Base-by-base conservation (phyloP, 2,329 filamentous ascomycete species). In the Calonectria montana region DNA sequence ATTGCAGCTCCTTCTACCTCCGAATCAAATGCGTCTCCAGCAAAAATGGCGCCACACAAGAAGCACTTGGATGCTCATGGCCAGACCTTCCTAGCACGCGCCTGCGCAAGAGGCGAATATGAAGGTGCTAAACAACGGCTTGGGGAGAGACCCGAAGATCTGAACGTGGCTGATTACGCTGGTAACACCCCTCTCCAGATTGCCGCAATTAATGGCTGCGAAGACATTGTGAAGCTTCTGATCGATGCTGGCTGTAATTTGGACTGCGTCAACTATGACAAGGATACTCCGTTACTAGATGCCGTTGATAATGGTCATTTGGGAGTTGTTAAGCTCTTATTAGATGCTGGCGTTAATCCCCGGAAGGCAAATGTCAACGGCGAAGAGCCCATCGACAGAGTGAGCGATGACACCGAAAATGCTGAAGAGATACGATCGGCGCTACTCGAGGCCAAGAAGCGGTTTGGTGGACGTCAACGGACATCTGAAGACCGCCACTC, bases 161-260 rank as follows among this genome's bases (percentile, higher is more conserved):
- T 98, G 66, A 94, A 99, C 77, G 90, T 96, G 70, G 91, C 94
- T 27, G 97, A 99, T 80, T 97, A 98, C 81, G 97, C 97, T 16
- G 94, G 95, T n/a, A 98, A 98, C 79, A 97, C 96, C 1, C 97
- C 97, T 27, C 87, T 99, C 39, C 97, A 99, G 82, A 97, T 98
- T 75, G 96, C 97, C 39, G 92, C 96, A 37, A 88, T 99, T 70
- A 93, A 97, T 80, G 97, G 97, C 8, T 94, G 93, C 81, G 92
- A 92, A 37, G 91, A 97, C 67, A 96, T 98, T 69, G 97, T 98
- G 45, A 92, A 94, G 81, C 93, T 97, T 65, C 86, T 99, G 45
- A 91, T 99, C 73, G 91, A 94, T 10, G 92, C 94, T 73, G 94
- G 94, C 39, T 98, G 96, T 83, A 93, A 94, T 67, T 89, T 97